Base-by-base conservation (phyloP, 805 yeast species). In the Lipomyces yamanashiensis region DNA sequence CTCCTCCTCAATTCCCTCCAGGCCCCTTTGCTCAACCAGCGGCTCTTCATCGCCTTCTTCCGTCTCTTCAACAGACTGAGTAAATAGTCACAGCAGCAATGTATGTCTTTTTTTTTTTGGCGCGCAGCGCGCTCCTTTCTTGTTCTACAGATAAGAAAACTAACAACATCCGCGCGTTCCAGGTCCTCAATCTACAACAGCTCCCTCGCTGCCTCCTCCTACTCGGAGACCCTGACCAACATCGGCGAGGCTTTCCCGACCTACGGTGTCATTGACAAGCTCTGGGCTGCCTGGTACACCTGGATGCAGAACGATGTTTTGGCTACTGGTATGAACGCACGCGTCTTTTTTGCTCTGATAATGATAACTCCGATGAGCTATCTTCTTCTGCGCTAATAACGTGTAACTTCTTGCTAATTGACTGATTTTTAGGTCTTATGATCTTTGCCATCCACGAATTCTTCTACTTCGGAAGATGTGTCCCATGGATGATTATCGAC, bases 401-500 rank as follows among this genome's bases (percentile, higher is more conserved):
- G 4, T 50, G 41, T 10, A 5, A 17, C 21, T 50, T 4, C 28
- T 56, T 34, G 40, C 21, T 43, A 15, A 12, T 51, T 39, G 12
- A 19, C 45, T 40, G 33, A 10, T 21, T 10, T 50, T 7, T 10
- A 64, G 69, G 70, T 34, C 76, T 92, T 52, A 78, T 93, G 76
- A 87, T 92, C 73, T 90, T 93, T 75, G 72, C 82, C 47, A 79
- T 90, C 61, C 99, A 93, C 77, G 99, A 93, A 78, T 68, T 89
- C 58, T 84, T 90, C 84, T 93, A 93, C 79, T 93, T 95, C 75
- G 95, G 93, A 58, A 85, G 98, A 75, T 88, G 92, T 73, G 73
- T 93, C 68, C 98, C 98, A 21, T 93, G 98, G 98, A 84, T 85
- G 75, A 83, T 93, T 68, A 84, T 93, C 70, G 98, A 92, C 76